Evolutionary conservation across 257 asterid genomes (phyloP).

Genomic region (Nicotiana obtusifolia): DNA sequence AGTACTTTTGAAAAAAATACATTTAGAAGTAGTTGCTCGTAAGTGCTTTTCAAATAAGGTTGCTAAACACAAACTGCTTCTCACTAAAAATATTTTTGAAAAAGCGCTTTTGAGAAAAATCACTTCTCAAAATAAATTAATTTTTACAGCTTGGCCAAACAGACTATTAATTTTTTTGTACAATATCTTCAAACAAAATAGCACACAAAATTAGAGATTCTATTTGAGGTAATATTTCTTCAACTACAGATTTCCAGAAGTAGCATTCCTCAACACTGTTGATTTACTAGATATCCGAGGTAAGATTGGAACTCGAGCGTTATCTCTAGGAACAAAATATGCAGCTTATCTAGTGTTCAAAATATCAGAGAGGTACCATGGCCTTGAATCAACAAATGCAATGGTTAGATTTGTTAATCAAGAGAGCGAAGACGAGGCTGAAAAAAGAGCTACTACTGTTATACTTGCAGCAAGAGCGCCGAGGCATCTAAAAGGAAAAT

Average conservation of each 20-base stretch:
- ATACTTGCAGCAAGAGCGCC: background rate
- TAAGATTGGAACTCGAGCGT: background rate
- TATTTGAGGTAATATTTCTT: background rate
- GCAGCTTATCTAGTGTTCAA: slow-evolving; percentile 11
- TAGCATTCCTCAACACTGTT: background rate
- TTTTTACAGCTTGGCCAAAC: no score
- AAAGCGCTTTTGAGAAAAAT: no score
- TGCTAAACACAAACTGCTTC: no score
- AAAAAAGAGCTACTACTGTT: background rate
- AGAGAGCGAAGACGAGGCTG: background rate
- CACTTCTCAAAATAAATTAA: no score
- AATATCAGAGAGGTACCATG: slow-evolving; percentile 3
- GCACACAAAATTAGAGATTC: background rate
- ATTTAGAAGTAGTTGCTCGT: no score
- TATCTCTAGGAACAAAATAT: background rate
- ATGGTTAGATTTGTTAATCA: slow-evolving; percentile 1
- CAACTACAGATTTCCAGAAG: slow-evolving; percentile 5
- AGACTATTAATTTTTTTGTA: no score
- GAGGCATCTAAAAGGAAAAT: background rate
- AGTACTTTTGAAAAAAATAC: no score
- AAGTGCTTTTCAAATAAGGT: no score
- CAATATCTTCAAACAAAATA: no score
- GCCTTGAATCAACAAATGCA: background rate
- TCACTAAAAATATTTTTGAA: no score
- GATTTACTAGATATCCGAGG: slow-evolving; percentile 1